A percentile compares a stretch with the other conserved stretches of the same genome.
phyloP scores from a whole-genome alignment of 129 eudicot species.

The Ambrosia artemisiifolia region DNA sequence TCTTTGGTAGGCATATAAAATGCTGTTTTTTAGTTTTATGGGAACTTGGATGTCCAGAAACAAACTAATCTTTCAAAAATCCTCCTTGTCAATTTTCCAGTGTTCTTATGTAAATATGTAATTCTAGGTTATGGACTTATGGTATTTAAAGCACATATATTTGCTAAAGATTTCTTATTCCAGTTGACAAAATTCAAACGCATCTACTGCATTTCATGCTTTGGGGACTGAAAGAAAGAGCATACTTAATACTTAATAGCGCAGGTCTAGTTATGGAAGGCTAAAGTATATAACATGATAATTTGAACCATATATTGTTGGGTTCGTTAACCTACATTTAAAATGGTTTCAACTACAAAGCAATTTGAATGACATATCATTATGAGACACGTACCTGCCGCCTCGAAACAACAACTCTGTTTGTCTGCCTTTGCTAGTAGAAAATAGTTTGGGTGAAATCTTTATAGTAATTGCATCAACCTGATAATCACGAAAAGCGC shows the following conservation, averaged over 20 bases:
- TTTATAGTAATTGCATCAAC: constrained; percentile 91
- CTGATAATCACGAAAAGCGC: constrained; percentile 98
- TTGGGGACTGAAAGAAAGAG: constrained; percentile 7
- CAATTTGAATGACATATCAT: constrained; percentile 1
- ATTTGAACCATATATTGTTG: constrained; percentile 8
- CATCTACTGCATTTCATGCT: neutral
- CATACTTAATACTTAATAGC: neutral
- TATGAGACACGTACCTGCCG: constrained; percentile 56
- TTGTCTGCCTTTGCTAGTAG: constrained; percentile 37
- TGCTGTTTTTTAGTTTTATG: neutral
- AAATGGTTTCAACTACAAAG: constrained; percentile 4
- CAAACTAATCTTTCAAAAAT: neutral
- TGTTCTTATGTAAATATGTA: neutral
- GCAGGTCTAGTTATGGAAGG: neutral
- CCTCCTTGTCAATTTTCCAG: neutral
- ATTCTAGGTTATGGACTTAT: neutral
- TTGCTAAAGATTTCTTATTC: neutral
- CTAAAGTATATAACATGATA: neutral
- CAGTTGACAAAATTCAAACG: neutral
- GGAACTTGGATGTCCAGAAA: neutral
- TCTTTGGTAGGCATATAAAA: neutral
- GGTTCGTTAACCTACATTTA: neutral
- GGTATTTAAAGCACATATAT: neutral
- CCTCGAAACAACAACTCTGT: constrained; percentile 62
- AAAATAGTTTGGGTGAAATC: constrained; percentile 50